Conservation (phyloP, 192 early-diverging fungal species). For the Pecoramyces ruminantium region DNA sequence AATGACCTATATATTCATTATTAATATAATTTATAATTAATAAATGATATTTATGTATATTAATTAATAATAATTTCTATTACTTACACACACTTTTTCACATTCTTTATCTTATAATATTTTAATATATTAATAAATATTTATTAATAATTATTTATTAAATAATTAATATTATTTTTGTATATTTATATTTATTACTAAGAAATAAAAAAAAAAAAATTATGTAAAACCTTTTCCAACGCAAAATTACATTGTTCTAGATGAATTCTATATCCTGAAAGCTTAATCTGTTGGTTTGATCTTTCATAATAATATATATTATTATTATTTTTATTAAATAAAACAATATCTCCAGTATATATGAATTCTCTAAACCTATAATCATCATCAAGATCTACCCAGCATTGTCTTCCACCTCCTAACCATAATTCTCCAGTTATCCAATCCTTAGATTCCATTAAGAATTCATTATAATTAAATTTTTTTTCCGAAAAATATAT, state of each 20-base stretch:
- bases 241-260: not conserved
- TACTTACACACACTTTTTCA: too few species aligned
- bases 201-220: too few species aligned
- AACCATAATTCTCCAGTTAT: not conserved
- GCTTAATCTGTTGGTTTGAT: not conserved
- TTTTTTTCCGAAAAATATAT: not conserved
- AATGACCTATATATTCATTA: not conserved
- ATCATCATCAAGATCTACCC: not conserved
- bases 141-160: too few species aligned
- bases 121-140: too few species aligned
- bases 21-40: too few species aligned
- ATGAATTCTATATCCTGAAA: not conserved
- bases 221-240: not conserved
- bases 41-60: too few species aligned
- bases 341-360: not conserved
- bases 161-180: too few species aligned
- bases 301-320: not conserved
- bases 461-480: not conserved
- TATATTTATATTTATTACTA: too few species aligned
- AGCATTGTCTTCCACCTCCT: not conserved
- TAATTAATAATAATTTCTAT: too few species aligned
- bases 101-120: too few species aligned
- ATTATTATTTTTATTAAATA: not conserved
- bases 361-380: not conserved
- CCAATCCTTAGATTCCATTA: not conserved